phyloP scores from a whole-genome alignment of 106 monocot species.

The Dioscorea dumetorum region DNA sequence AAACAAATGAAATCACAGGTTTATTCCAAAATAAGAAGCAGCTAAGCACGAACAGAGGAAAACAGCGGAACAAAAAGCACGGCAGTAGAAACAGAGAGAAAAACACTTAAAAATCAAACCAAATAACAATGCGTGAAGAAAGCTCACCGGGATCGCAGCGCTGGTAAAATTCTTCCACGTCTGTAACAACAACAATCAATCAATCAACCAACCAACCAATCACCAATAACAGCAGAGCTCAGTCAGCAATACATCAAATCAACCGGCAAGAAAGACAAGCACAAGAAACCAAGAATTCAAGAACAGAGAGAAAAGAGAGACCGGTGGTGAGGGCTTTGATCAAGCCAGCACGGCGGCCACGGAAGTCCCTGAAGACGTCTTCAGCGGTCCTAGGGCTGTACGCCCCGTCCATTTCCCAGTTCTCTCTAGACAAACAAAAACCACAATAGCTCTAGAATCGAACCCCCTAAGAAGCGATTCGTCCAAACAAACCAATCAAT shows the following conservation, averaged over 20 bases:
- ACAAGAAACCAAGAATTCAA: not conserved
- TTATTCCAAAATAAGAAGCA: not conserved
- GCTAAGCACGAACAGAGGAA: not conserved
- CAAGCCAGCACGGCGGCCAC: constrained; percentile 26
- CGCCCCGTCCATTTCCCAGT: constrained; percentile 14
- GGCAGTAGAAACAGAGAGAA: not conserved
- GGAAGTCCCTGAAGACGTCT: constrained; percentile 35
- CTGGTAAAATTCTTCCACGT: constrained; percentile 55
- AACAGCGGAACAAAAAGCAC: not conserved
- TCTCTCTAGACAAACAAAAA: no score
- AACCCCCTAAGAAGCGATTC: not conserved
- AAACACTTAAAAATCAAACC: not conserved
- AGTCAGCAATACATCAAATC: constrained; percentile 1
- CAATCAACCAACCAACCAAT: no score
- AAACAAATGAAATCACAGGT: not conserved
- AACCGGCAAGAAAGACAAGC: not conserved
- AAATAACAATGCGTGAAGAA: not conserved
- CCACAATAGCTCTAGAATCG: not conserved
- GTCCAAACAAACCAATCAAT: not conserved
- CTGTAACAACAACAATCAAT: constrained; percentile 25
- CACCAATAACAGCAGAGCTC: not conserved
- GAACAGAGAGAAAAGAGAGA: not conserved
- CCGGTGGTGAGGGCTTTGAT: constrained; percentile 35
- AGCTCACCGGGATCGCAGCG: constrained; percentile 58
- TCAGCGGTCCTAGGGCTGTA: constrained; percentile 23